phyloP scores from a whole-genome alignment of 2,329 filamentous ascomycete genomes.

The Stagonosporopsis rhizophila region DNA sequence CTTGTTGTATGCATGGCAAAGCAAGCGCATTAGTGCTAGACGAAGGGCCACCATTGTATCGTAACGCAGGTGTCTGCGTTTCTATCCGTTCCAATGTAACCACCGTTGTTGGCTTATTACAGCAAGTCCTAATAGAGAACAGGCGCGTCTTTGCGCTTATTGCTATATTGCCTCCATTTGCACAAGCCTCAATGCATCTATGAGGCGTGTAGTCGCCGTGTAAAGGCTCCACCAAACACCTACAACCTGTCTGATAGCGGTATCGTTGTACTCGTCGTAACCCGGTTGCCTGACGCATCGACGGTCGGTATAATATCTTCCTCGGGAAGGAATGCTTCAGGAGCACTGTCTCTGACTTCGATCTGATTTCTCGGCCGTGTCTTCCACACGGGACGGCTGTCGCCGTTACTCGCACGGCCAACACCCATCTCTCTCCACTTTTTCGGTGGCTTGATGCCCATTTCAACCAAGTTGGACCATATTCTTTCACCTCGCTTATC shows the following conservation, averaged over 20 bases:
- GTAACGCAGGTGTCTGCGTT: neutral
- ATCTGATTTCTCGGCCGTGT: constrained; percentile 37
- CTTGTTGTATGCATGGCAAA: neutral
- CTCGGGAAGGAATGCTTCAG: constrained; percentile 21
- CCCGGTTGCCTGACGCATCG: constrained; percentile 25
- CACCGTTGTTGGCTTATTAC: neutral
- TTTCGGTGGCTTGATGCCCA: constrained; percentile 64
- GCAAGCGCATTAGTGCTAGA: neutral
- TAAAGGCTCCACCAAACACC: neutral
- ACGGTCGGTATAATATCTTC: constrained; percentile 45
- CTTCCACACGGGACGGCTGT: constrained; percentile 45
- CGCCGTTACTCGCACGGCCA: constrained; percentile 38
- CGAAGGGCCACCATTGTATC: neutral
- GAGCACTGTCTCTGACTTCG: constrained; percentile 36
- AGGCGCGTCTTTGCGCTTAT: neutral
- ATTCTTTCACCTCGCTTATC: constrained; percentile 58
- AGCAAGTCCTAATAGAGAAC: neutral
- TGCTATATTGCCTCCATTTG: neutral
- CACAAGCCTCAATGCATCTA: neutral
- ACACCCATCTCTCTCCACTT: constrained; percentile 59
- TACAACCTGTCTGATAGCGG: constrained; percentile 21
- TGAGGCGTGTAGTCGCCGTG: neutral
- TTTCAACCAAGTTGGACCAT: constrained; percentile 56
- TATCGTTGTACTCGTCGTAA: neutral
- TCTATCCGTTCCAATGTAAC: neutral